phyloP scores from a whole-genome alignment of 1,284 basidiomycete species.

The Apiotrichum mycotoxinovorans region DNA sequence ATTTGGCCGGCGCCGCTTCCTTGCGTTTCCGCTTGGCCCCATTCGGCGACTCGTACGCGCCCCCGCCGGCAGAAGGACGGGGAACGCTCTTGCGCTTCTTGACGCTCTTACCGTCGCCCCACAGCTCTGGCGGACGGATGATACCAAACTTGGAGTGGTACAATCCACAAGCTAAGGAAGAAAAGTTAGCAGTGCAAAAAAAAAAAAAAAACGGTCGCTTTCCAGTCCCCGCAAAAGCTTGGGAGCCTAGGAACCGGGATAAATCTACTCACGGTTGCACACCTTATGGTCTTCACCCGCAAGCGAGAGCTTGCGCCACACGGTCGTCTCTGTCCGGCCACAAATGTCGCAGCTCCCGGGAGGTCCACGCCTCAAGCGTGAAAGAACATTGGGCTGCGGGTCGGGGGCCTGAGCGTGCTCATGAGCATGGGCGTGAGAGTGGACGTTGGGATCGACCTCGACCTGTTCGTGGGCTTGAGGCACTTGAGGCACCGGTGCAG shows the following conservation, averaged over 20 bases:
- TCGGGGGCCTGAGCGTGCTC: neutral
- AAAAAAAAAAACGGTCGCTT: no score
- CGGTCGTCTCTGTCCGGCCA: constrained; percentile 42
- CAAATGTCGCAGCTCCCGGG: constrained; percentile 47
- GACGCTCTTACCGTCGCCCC: constrained; percentile 44
- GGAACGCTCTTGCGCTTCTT: constrained; percentile 32
- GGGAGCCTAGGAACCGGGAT: no score
- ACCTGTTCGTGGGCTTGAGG: neutral
- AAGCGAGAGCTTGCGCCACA: constrained; percentile 41
- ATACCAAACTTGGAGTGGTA: constrained; percentile 44
- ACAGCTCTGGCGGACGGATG: constrained; percentile 44
- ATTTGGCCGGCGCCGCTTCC: neutral
- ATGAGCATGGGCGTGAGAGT: neutral
- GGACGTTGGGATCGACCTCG: neutral
- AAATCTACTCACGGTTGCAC: constrained; percentile 45
- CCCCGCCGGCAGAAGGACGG: neutral
- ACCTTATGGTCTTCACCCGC: constrained; percentile 37
- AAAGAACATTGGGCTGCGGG: constrained; percentile 24
- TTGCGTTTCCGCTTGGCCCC: constrained; percentile 16
- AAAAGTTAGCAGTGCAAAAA: neutral
- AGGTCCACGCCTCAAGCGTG: constrained; percentile 36
- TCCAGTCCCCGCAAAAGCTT: no score
- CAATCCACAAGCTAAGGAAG: constrained; percentile 45
- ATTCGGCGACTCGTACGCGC: constrained; percentile 3
- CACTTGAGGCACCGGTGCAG: neutral